These are phyloP conservation scores for Phlebiopsis flavidoalba DNA, from an alignment of 768 basidiomycete species.

Conservation along the genomic window DNA sequence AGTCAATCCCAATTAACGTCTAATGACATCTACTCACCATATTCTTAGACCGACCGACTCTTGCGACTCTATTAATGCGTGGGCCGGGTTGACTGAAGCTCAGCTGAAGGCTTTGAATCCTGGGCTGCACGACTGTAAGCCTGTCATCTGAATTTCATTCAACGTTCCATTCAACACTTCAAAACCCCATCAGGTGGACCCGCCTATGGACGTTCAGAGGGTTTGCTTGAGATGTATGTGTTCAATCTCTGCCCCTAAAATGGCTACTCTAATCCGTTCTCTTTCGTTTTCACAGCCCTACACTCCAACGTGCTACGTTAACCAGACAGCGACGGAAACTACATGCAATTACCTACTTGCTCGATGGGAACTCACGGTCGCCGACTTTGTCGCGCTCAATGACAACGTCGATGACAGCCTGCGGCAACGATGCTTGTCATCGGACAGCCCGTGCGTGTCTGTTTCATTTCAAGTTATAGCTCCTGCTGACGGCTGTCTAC, in stretches of 20 bases:
- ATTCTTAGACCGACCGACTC: not conserved
- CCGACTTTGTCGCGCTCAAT: not conserved
- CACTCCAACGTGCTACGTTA: not conserved
- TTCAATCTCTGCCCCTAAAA: not conserved
- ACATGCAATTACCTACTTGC: not conserved
- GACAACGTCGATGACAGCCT: conserved; percentile 4
- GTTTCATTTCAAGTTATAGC: not conserved
- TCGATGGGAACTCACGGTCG: not conserved
- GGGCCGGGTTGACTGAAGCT: not conserved
- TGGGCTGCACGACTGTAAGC: not conserved
- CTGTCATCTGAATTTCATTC: not conserved
- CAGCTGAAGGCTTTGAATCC: not conserved
- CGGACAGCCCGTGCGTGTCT: not conserved
- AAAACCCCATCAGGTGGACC: not conserved
- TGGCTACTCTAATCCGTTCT: not conserved
- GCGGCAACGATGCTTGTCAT: not conserved
- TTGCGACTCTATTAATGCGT: not conserved
- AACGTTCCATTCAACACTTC: not conserved
- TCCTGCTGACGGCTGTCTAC: not conserved
- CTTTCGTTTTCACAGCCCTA: not conserved
- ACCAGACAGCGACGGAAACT: not conserved
- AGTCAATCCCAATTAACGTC: not conserved
- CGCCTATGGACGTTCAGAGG: not conserved
- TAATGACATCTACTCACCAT: not conserved
- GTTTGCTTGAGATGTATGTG: not conserved